Evolutionary conservation across 164 flowering plant species (phyloP).

Genomic region (Tetracentron sinense): DNA sequence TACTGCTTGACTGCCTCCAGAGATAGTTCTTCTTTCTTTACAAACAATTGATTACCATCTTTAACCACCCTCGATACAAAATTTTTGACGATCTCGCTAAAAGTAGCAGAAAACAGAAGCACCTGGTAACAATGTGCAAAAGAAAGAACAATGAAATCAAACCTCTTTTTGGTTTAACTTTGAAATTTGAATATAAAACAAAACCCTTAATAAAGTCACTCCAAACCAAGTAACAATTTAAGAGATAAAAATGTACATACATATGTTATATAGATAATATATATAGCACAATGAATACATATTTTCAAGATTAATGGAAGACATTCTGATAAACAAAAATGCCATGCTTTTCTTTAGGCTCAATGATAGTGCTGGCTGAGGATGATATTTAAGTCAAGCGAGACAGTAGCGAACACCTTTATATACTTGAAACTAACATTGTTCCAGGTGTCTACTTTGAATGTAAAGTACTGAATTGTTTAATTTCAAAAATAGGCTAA

Average conservation of each 20-base stretch:
- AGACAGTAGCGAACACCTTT: background rate
- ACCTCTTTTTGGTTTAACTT: no score
- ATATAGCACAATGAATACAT: no score
- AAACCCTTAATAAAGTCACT: no score
- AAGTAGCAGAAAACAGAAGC: constrained; percentile 92
- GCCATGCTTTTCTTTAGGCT: background rate
- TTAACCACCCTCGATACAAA: constrained; percentile 63
- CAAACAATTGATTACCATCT: constrained; percentile 77
- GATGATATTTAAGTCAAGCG: background rate
- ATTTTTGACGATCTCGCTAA: constrained; percentile 68
- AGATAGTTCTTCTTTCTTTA: constrained; percentile 88
- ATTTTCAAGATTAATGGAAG: no score
- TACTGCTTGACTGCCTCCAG: constrained; percentile 85
- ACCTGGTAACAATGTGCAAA: constrained; percentile 40
- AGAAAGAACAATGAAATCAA: background rate
- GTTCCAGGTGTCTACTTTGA: no score
- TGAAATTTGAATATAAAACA: no score
- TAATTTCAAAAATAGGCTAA: no score
- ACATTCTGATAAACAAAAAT: background rate
- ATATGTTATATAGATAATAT: no score
- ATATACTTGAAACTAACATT: no score
- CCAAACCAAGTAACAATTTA: background rate
- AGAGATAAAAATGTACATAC: no score
- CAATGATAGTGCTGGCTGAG: background rate
- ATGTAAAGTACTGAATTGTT: no score